These are phyloP conservation scores for Coemansia sp. DNA, from an alignment of 371 early-diverging fungal species.

Conservation along the genomic window DNA sequence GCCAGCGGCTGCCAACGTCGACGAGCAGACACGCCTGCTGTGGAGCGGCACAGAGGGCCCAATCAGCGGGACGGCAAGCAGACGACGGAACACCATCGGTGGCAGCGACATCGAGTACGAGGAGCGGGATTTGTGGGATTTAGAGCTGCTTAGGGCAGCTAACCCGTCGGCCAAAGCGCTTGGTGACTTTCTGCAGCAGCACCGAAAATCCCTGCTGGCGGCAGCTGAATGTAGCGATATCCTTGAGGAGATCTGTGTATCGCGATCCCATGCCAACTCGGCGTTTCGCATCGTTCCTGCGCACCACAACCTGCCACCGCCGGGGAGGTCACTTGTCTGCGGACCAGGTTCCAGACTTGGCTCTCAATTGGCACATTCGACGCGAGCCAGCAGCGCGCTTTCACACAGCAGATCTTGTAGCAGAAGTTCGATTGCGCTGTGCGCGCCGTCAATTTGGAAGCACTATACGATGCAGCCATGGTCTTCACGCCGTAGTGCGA, in stretches of 20 bases:
- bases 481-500: not conserved
- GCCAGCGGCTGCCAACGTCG: not conserved
- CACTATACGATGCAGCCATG: slow-evolving; percentile 9
- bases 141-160: slow-evolving; percentile 4
- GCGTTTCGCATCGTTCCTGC: not conserved
- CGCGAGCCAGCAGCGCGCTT: not conserved
- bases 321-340: not conserved
- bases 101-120: not conserved
- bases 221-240: slow-evolving; percentile 51
- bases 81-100: slow-evolving; percentile 18
- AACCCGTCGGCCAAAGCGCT: slow-evolving; percentile 21
- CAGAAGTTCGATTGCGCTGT: slow-evolving; percentile 1
- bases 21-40: not conserved
- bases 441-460: slow-evolving; percentile 11
- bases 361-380: not conserved
- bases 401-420: slow-evolving; percentile 5
- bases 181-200: slow-evolving; percentile 30
- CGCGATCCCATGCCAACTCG: slow-evolving; percentile 2
- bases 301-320: not conserved
- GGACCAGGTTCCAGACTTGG: not conserved
- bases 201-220: slow-evolving; percentile 47
- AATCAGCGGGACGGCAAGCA: not conserved
- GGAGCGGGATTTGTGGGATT: slow-evolving; percentile 16
- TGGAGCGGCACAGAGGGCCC: not conserved
- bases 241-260: slow-evolving; percentile 13